Base-by-base conservation (phyloP, 768 basidiomycete genomes). In the Lactarius indigo region DNA sequence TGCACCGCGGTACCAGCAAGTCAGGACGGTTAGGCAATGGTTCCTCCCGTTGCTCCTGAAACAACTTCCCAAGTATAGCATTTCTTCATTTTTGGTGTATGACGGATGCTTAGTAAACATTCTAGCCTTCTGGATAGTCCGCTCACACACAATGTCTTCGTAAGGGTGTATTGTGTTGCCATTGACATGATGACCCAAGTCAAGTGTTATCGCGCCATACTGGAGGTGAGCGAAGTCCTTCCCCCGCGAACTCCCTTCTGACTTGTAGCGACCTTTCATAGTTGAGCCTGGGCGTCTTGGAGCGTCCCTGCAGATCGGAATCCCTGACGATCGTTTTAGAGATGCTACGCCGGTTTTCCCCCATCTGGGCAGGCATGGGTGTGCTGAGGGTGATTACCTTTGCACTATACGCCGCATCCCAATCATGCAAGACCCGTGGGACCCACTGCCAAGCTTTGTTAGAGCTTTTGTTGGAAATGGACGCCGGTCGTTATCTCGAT, bases 341-440 rank as follows among this genome's bases (percentile, higher is more conserved):
- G 68, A 86, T 86, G 5, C 79, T 94, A n/a, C 83, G 85, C 66
- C 85, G 88, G 8, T 88, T 88, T 71, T 82, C 84, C 13, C 82
- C 84, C 26, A 86, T 92, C 57, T 94, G 91, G 91, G 83, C 84
- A 15, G 90, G 88, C 66, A 90, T 93, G 87, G 82, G 90, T 71
- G 82, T 77, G 13, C 83, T 84, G 67, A 77, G 78, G 23, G 76
- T 72, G 0, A 86, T 93, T 61, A 80, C 87, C 2, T 76, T 78
- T 8, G 83, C 88, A 0, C 81, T 94, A 28, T 85, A 86, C 71
- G 75, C 80, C 33, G 84, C 87, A 3, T 86, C 91, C 72, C 81
- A 86, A 60, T 74, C 78, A 1, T 89, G 87, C 84, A 87, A 87
- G 72, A 78, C 80, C 18, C 82, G 84, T 64, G 89, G 90, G 30